Conservation (phyloP, 2,329 filamentous ascomycete species). For the Penicillium brasilianum region DNA sequence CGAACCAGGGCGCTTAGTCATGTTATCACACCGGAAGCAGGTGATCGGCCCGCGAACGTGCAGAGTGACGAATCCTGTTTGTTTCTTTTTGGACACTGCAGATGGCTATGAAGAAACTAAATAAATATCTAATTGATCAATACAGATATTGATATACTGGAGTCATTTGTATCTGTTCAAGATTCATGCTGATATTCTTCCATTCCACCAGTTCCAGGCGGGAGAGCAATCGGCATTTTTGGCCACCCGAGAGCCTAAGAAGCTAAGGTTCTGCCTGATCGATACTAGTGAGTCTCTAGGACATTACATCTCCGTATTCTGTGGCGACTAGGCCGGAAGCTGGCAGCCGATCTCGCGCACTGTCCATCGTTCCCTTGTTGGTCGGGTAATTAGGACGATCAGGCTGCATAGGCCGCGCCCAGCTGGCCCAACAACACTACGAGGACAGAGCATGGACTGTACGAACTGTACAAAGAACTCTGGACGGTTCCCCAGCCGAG, state of each 20-base stretch:
- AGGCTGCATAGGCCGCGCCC: slow-evolving; percentile 1
- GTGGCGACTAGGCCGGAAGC: slow-evolving; percentile 14
- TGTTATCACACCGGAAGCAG: slow-evolving; percentile 22
- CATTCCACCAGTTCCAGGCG: background rate
- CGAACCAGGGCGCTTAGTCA: slow-evolving; percentile 25
- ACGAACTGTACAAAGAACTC: too few relatives aligned
- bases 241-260: slow-evolving; percentile 5
- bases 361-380: slow-evolving; percentile 5
- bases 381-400: slow-evolving; percentile 15
- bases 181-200: background rate
- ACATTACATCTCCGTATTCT: background rate
- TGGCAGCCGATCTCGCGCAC: slow-evolving; percentile 17
- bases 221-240: background rate
- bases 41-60: slow-evolving; percentile 19
- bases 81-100: background rate
- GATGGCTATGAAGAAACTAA: background rate
- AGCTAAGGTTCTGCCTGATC: slow-evolving; percentile 14
- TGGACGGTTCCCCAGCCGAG: background rate
- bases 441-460: too few relatives aligned
- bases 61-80: slow-evolving; percentile 2
- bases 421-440: too few relatives aligned
- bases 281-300: background rate
- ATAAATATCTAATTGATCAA: too few relatives aligned
- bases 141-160: too few relatives aligned
- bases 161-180: background rate